Base-by-base conservation (phyloP, 73 alveolate genomes). In the Paramecium caudatum region DNA sequence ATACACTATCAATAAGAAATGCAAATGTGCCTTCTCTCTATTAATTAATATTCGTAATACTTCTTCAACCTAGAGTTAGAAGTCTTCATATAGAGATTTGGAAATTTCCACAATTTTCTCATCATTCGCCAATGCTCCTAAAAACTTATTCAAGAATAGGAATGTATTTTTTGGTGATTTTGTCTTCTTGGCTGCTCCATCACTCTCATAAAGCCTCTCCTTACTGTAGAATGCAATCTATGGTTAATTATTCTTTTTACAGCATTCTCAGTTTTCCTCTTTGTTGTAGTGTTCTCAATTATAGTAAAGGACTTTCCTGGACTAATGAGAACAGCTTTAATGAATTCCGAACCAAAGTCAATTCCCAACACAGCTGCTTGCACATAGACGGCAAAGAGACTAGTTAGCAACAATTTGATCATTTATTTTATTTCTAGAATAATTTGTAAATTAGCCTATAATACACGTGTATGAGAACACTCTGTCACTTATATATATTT, bases 231-330 rank as follows among this genome's bases (percentile, higher is more conserved):
- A 94, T 6, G 98, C 69, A 32, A 91, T 84, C 93, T 86, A 13
- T 32, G 7, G 30, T 63, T 27, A 8, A 63, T 55, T 4, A 47
- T 17, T n/a, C 25, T 61, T 37, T 2, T 63, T 55, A 97, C 87
- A 46, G 96, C 95, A 25, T 90, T 85, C 83, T 91, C 95, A 19
- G 99, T 97, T 90, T 96, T 95, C 37, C 99, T 94, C 83, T 96
- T 94, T 9, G 98, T 85, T 45, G 96, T 90, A 47, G 92, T 69
- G 92, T 96, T 97, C 91, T 97, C 99, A 23, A 97, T 94, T 70
- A 97, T 97, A 45, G 92, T 91, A 82, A 97, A 97, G 33, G 98
- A 96, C 81, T 96, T 93, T 47, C 99, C 99, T 34, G 99, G 99
- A 68, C 94, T 92, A 19, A 96, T 97, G 43, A 97, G 94, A 37